A percentile compares a stretch with the other conserved stretches of the same genome.
phyloP scores from a whole-genome alignment of 352 stramenopile species.

The Globisporangium abappressorium region DNA sequence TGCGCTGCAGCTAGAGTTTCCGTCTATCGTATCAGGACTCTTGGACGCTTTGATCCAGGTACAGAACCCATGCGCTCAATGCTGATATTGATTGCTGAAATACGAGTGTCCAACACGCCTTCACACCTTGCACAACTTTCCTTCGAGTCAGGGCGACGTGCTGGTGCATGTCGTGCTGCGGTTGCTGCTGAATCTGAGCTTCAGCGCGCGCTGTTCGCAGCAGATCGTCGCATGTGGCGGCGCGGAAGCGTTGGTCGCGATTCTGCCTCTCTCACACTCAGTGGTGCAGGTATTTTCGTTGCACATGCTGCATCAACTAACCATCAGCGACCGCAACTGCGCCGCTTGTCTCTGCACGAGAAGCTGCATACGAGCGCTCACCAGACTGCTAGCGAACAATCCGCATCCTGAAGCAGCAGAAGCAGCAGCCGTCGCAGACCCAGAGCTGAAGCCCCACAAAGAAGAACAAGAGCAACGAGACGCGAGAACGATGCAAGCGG shows the following conservation, averaged over 20 bases:
- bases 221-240: conserved; percentile 11
- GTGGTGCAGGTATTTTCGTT: conserved; percentile 16
- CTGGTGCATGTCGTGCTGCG: conserved; percentile 22
- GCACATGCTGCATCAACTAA: conserved; percentile 21
- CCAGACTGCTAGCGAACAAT: background rate
- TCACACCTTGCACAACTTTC: background rate
- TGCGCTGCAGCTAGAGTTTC: background rate
- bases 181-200: conserved; percentile 21
- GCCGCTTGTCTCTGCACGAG: conserved; percentile 3
- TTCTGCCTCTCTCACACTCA: conserved; percentile 14
- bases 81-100: background rate
- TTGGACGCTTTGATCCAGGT: conserved; percentile 5
- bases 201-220: conserved; percentile 1
- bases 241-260: conserved; percentile 14
- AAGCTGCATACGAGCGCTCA: background rate
- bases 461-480: background rate
- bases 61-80: background rate
- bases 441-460: background rate
- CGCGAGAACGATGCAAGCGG: background rate
- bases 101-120: background rate
- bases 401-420: background rate
- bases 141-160: conserved; percentile 10
- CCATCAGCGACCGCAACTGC: background rate
- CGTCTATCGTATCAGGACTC: background rate
- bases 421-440: background rate